Evolutionary conservation across 1,139 yeast genomes (phyloP).

Genomic region (Cylindricascospora bacillispora): DNA sequence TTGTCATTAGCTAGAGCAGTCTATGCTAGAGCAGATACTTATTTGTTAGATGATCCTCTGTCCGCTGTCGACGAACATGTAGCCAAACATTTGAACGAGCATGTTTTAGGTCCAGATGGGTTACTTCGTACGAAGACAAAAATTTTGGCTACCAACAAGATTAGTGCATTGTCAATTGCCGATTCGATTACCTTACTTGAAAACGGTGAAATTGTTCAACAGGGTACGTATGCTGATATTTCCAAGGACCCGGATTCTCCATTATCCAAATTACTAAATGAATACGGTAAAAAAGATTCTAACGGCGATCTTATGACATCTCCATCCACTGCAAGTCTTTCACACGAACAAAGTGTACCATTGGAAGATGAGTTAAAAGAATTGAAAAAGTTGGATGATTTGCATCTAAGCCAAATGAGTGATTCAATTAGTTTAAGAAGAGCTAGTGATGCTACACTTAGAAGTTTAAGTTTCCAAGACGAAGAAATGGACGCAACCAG

Average conservation of each 20-base stretch:
- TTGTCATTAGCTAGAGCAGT: constrained; percentile 89
- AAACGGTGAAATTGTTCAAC: constrained; percentile 69
- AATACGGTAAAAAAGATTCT: constrained; percentile 50
- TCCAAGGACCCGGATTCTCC: constrained; percentile 36
- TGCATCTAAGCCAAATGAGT: constrained; percentile 16
- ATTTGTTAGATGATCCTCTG: constrained; percentile 81
- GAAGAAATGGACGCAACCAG: constrained; percentile 34
- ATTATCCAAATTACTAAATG: constrained; percentile 53
- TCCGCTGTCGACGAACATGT: constrained; percentile 96
- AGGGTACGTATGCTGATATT: constrained; percentile 52
- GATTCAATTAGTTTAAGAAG: constrained; percentile 44
- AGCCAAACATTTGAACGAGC: constrained; percentile 68
- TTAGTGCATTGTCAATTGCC: constrained; percentile 73
- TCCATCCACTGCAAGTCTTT: constrained; percentile 7
- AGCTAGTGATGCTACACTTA: constrained; percentile 54
- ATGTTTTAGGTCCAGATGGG: constrained; percentile 74
- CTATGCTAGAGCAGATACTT: constrained; percentile 86
- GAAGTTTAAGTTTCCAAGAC: constrained; percentile 31
- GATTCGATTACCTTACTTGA: constrained; percentile 58
- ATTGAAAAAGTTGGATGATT: constrained; percentile 22
- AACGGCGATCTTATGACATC: constrained; percentile 7
- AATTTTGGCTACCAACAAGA: constrained; percentile 78
- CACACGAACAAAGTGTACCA: constrained; percentile 19
- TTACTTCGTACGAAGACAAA: constrained; percentile 64
- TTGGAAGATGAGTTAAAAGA: constrained; percentile 27